Conservation (phyloP, 2,329 filamentous ascomycete species). For the Fusarium chlamydosporum region DNA sequence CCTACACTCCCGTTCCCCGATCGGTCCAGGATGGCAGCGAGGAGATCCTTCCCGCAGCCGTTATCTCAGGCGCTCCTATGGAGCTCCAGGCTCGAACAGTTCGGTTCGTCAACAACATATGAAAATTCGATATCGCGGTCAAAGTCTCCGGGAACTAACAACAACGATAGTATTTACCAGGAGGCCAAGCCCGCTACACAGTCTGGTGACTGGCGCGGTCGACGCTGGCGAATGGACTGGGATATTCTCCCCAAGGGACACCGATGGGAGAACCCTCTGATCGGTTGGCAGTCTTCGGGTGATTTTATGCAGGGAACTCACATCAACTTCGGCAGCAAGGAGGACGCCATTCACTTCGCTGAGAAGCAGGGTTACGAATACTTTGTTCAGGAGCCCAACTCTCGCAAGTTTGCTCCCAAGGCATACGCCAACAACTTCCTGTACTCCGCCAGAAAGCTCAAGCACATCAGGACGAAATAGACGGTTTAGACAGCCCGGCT, state of each 20-base stretch:
- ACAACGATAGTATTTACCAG: constrained; percentile 81
- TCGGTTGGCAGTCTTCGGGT: constrained; percentile 97
- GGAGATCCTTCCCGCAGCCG: constrained; percentile 82
- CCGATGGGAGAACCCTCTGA: constrained; percentile 97
- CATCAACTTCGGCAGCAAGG: constrained; percentile 90
- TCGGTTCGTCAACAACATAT: constrained; percentile 71
- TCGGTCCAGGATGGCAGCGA: constrained; percentile 93
- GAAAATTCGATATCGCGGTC: neutral
- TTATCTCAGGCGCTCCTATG: constrained; percentile 91
- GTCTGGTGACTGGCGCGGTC: constrained; percentile 86
- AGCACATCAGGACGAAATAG: constrained; percentile 86
- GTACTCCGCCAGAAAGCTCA: constrained; percentile 87
- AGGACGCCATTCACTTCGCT: constrained; percentile 94
- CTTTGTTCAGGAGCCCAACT: constrained; percentile 97
- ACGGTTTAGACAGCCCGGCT: constrained; percentile 33
- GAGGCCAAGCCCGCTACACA: constrained; percentile 96
- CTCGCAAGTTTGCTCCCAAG: constrained; percentile 88
- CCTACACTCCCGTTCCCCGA: constrained; percentile 92
- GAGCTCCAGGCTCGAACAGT: constrained; percentile 96
- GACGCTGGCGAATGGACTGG: constrained; percentile 99
- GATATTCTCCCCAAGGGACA: constrained; percentile 92
- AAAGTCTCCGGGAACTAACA: constrained; percentile 21
- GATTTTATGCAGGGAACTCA: constrained; percentile 96
- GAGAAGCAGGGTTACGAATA: constrained; percentile 99
- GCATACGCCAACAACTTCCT: constrained; percentile 96